Evolutionary conservation across 2,329 filamentous ascomycete genomes (phyloP).

Genomic region (Nigrospora osmanthi): DNA sequence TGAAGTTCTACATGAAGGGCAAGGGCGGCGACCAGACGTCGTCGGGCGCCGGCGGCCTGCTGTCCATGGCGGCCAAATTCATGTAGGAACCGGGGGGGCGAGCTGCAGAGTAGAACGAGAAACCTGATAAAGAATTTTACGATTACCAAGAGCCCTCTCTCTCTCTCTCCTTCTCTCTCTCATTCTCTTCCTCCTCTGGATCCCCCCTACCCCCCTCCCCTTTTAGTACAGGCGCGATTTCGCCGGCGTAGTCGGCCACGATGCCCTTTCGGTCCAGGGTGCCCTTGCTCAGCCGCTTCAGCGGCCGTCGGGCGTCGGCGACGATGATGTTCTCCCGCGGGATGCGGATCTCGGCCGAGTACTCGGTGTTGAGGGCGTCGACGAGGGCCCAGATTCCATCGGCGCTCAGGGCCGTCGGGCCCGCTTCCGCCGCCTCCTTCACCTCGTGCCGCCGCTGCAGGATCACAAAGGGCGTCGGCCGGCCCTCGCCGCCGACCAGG

Average conservation of each 20-base stretch:
- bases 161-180: too few relatives aligned
- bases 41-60: conserved; percentile 13
- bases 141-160: too few relatives aligned
- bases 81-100: conserved; percentile 10
- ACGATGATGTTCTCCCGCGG: conserved; percentile 1
- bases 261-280: conserved; percentile 1
- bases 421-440: too few relatives aligned
- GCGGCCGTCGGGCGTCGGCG: not conserved
- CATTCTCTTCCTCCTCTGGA: too few relatives aligned
- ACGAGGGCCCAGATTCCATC: not conserved
- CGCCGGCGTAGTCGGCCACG: conserved; percentile 1
- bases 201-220: too few relatives aligned
- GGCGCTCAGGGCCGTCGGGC: not conserved
- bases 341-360: conserved; percentile 1
- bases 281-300: conserved; percentile 2
- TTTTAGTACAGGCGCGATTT: not conserved
- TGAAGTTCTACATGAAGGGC: conserved; percentile 87
- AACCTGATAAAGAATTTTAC: too few relatives aligned
- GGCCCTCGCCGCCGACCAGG: conserved; percentile 3
- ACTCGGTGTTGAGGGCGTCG: not conserved
- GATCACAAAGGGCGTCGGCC: not conserved
- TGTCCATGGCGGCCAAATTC: conserved; percentile 23
- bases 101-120: too few relatives aligned
- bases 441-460: not conserved
- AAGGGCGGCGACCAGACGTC: conserved; percentile 43